phyloP scores from a whole-genome alignment of 1,139 yeast genomes.

The Scheffersomyces segobiensis region DNA sequence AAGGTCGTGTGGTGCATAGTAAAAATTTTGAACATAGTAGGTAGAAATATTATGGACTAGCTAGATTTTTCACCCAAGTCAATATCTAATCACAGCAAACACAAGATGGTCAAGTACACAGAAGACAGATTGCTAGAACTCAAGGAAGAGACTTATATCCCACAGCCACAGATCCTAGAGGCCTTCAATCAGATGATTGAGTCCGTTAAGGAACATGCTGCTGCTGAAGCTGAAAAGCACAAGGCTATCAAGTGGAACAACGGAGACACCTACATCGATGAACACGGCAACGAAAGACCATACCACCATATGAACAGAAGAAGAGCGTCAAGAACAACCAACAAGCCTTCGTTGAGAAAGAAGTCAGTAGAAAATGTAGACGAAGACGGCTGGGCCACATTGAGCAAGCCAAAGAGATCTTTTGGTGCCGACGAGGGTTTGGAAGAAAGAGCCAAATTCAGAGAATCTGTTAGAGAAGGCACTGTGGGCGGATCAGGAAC shows the following conservation, averaged over 20 bases:
- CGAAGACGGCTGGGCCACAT: conserved; percentile 82
- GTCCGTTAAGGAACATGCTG: conserved; percentile 53
- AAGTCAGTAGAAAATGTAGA: conserved; percentile 63
- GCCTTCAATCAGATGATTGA: conserved; percentile 68
- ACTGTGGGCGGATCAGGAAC: conserved; percentile 19
- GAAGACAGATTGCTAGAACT: conserved; percentile 65
- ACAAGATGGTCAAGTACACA: conserved; percentile 59
- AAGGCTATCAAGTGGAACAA: conserved; percentile 36
- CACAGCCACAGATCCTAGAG: conserved; percentile 62
- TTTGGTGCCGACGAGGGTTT: conserved; percentile 49
- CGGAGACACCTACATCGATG: conserved; percentile 52
- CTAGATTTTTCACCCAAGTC: not conserved
- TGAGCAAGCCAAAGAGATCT: conserved; percentile 51
- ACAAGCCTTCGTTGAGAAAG: conserved; percentile 53
- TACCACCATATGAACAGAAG: conserved; percentile 56
- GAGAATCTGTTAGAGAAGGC: conserved; percentile 44
- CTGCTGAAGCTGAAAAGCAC: conserved; percentile 32
- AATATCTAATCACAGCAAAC: not conserved
- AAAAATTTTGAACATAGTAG: not conserved
- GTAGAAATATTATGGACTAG: not conserved
- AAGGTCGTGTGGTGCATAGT: not conserved
- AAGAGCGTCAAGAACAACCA: conserved; percentile 58
- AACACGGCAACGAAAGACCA: conserved; percentile 48
- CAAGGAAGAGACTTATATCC: conserved; percentile 57
- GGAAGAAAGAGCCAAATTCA: conserved; percentile 50